Base-by-base conservation (phyloP, 1,284 basidiomycete species). In the Tylopilus sp. region DNA sequence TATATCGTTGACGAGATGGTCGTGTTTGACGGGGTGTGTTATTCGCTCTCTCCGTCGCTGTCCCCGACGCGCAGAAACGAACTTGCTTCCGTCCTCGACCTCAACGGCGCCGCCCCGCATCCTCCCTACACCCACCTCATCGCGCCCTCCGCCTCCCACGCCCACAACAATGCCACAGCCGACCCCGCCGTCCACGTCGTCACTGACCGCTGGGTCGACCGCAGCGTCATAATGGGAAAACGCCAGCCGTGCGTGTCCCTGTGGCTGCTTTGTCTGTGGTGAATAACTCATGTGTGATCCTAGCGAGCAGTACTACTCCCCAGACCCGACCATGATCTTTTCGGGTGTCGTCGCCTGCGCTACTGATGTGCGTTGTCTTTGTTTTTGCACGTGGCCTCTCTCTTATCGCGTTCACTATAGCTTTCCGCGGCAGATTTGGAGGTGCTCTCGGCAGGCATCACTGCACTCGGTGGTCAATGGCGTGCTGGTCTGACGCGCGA, bases 401-500 rank as follows among this genome's bases (percentile, higher is more conserved):
- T 25, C 22, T 24, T 57, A 22, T 48, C 17, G 35, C 19, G 20
- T 20, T 43, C 65, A 10, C 26, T 4, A 8, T 32, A 87, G 78
- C 72, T 91, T 9, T 79, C 83, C 7, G 51, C 73, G 3, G 65
- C 81, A 7, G 91, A 94, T 68, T 72, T 81, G 36, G 90, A 92
- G 62, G 81, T 89, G 7, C 80, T 94, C 37, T 80, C 80, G 1
- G 86, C 84, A 0, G 87, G 84, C 1, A 84, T 94, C 40, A 75
- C 78, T 2, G 81, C 85, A 0, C 80, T 91, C n/a, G 92, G 94
- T 1, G 93, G 94, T 4, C 86, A 90, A 67, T 92, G 84, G 82
- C 80, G 88, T 15, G 73, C 75, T 1, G 84, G 83, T 6, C 79
- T 93, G 47, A 92, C 90, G 0, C 80, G 81, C 53, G 92, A 95